These are phyloP conservation scores for Scedosporium minutisporum DNA, from an alignment of 2,329 filamentous ascomycete species.

Conservation along the genomic window DNA sequence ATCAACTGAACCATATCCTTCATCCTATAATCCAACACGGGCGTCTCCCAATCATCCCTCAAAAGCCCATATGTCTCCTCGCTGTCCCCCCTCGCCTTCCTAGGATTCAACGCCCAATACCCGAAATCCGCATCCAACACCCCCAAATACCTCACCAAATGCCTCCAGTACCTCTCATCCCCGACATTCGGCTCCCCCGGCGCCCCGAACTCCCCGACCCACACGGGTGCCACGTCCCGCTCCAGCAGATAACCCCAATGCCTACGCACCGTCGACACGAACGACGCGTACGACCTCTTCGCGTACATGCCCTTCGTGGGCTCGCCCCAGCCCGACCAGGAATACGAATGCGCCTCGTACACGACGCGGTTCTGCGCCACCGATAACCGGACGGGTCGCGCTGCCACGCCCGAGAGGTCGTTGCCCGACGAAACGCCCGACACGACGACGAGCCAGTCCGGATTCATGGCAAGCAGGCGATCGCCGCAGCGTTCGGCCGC, in stretches of 20 bases:
- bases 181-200: slow-evolving; percentile 42
- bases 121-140: slow-evolving; percentile 54
- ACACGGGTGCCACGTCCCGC: slow-evolving; percentile 42
- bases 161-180: slow-evolving; percentile 56
- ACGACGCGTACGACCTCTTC: slow-evolving; percentile 51
- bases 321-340: slow-evolving; percentile 61
- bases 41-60: slow-evolving; percentile 54
- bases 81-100: slow-evolving; percentile 48
- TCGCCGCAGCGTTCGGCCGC: slow-evolving; percentile 57
- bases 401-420: slow-evolving; percentile 46
- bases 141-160: slow-evolving; percentile 50
- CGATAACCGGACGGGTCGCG: slow-evolving; percentile 48
- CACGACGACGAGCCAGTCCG: slow-evolving; percentile 57
- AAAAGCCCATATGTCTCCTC: slow-evolving; percentile 53
- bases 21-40: slow-evolving; percentile 52
- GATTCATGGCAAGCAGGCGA: slow-evolving; percentile 47
- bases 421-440: slow-evolving; percentile 60
- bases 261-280: slow-evolving; percentile 49
- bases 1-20: slow-evolving; percentile 50
- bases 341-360: slow-evolving; percentile 60
- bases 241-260: slow-evolving; percentile 58
- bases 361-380: slow-evolving; percentile 43
- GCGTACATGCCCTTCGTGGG: slow-evolving; percentile 40
- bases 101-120: slow-evolving; percentile 61
- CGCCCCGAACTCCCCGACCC: slow-evolving; percentile 59